Base-by-base conservation (phyloP, 129 eudicot species). In the Escallonia herrerae region DNA sequence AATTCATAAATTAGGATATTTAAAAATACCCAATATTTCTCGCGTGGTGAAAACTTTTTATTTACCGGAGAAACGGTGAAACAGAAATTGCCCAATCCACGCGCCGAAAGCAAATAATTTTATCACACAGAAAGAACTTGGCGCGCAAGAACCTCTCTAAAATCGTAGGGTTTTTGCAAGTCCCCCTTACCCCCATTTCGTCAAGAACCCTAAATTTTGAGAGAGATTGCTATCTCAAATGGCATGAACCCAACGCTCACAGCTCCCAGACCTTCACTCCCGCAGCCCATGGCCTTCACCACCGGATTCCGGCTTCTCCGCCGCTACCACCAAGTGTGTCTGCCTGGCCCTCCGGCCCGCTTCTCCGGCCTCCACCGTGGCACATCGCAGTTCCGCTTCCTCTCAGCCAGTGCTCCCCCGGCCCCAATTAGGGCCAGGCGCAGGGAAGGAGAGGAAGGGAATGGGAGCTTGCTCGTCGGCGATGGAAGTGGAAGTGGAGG, bases 241-340 rank as follows among this genome's bases (percentile, higher is more conserved):
- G 83, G 91, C 81, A 76, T 85, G 85, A 85, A 65, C 38, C 69
- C 69, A 0, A 46, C 61, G 2, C 40, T 11, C 80, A 48, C 62
- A 54, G 15, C 50, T 14, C n/a, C 66, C 37, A 53, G 49, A n/a
- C 66, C 60, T 44, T 43, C 53, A 46, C 14, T 15, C n/a, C 4
- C 44, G 45, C 68, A 70, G 14, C 60, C 76, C 53, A 89, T 89
- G 96, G 66, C 97, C 2, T 67, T 84, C 63, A 70, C 83, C 60
- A 63, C 83, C 71, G 85, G 82, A 40, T 62, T 80, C 37, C 95
- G 97, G 10, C 63, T 87, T 5, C 68, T 87, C 67, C 87, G 94
- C 37, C 62, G 76, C 61, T 70, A 64, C 77, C 71, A 65, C 65
- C 90, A 66, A 11, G 63, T 62, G 8, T 42, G 71, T 3, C 51